These are phyloP conservation scores for Aegle marmelos DNA, from an alignment of 345 rosid genomes.

Conservation along the genomic window DNA sequence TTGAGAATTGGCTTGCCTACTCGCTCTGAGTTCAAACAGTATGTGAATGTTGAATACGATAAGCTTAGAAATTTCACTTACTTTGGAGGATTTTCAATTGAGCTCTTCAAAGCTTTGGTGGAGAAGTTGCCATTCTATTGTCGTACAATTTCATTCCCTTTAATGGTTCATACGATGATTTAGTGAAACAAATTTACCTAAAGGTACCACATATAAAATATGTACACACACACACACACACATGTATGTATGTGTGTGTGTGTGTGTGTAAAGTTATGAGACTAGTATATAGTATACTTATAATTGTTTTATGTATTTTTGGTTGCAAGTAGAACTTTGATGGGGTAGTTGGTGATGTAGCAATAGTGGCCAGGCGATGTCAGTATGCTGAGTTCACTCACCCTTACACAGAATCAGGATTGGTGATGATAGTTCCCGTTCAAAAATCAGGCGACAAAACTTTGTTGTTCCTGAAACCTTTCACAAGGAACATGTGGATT, in stretches of 20 bases:
- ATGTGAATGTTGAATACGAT: background rate
- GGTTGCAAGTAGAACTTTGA: background rate
- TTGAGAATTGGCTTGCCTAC: conserved; percentile 28
- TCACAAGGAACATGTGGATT: conserved; percentile 21
- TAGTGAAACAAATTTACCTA: conserved; percentile 17
- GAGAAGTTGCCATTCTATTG: conserved; percentile 16
- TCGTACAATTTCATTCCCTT: conserved; percentile 9
- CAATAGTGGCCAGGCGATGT: conserved; percentile 15
- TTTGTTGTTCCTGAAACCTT: conserved; percentile 26
- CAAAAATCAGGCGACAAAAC: conserved; percentile 6
- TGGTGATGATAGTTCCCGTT: conserved; percentile 21
- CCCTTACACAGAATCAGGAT: conserved; percentile 24
- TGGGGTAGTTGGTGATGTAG: conserved; percentile 9
- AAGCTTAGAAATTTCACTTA: background rate
- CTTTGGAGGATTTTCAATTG: conserved; percentile 20
- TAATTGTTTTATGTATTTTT: too few relatives aligned
- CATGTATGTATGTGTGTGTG: background rate
- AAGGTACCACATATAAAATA: conserved; percentile 6
- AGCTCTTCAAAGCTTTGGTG: conserved; percentile 6
- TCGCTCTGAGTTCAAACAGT: background rate
- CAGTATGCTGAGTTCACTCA: conserved; percentile 27
- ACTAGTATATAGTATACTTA: too few relatives aligned
- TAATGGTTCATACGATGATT: conserved; percentile 15
- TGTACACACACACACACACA: too few relatives aligned
- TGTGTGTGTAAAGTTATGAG: too few relatives aligned